phyloP scores from a whole-genome alignment of 2,329 filamentous ascomycete genomes.

The Apiospora arundinis region DNA sequence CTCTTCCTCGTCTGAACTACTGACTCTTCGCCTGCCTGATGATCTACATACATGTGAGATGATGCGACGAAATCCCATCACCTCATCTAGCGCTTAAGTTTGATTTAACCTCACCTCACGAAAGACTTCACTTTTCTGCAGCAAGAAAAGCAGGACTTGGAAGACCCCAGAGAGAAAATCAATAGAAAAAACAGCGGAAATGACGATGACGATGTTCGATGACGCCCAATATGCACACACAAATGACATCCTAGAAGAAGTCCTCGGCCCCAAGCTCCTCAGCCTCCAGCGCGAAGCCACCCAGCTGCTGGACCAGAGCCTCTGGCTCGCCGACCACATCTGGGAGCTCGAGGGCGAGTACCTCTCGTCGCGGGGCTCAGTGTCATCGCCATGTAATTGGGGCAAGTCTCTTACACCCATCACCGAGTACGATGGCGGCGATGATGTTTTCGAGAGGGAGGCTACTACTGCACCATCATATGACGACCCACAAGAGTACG shows the following conservation, averaged over 20 bases:
- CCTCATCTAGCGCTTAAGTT: not conserved
- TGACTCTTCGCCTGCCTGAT: not conserved
- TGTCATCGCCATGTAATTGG: not conserved
- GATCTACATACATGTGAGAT: no score
- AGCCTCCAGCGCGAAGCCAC: conserved; percentile 14
- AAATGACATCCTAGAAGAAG: not conserved
- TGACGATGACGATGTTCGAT: not conserved
- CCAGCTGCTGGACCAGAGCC: conserved; percentile 18
- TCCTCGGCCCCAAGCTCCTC: conserved; percentile 15
- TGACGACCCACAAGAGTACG: not conserved
- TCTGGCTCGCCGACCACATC: conserved; percentile 10
- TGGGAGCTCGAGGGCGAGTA: conserved; percentile 18
- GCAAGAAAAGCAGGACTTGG: not conserved
- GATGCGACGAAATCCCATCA: not conserved
- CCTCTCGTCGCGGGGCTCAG: not conserved
- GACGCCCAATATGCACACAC: not conserved
- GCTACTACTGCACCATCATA: not conserved
- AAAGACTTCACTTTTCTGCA: not conserved
- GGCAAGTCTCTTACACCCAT: not conserved
- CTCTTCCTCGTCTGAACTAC: not conserved
- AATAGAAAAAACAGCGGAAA: not conserved
- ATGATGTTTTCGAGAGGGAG: not conserved
- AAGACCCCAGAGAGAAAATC: not conserved
- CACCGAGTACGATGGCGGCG: not conserved
- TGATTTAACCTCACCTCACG: not conserved